Evolutionary conservation across 2,329 filamentous ascomycete genomes (phyloP).

Genomic region (Blastomyces parvus): DNA sequence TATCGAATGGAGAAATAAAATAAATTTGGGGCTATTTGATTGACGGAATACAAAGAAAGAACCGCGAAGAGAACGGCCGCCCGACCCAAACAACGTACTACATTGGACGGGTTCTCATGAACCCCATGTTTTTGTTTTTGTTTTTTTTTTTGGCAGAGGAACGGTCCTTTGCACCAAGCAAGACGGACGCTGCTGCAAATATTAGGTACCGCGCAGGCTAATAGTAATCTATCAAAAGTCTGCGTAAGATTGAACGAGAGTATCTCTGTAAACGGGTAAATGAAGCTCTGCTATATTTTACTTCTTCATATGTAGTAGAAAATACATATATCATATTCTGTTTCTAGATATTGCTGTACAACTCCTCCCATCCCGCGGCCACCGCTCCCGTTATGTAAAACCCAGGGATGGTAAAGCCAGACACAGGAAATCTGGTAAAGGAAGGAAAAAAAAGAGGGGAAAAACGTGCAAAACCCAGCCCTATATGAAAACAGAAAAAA

Average conservation of each 20-base stretch:
- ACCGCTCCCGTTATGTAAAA: background rate
- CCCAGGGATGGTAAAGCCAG: background rate
- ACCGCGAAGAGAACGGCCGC: background rate
- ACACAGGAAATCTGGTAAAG: background rate
- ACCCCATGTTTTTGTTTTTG: background rate
- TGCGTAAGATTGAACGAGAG: background rate
- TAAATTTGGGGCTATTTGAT: background rate
- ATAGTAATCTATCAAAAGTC: background rate
- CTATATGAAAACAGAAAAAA: background rate
- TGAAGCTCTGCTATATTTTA: background rate
- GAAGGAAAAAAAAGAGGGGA: slow-evolving; percentile 16
- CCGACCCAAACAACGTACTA: background rate
- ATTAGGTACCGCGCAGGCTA: background rate
- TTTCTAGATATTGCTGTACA: background rate
- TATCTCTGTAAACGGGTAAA: background rate
- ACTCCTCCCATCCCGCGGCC: background rate
- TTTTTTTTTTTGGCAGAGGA: background rate
- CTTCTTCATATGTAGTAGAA: background rate
- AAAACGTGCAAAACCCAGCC: background rate
- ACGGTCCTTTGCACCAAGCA: background rate
- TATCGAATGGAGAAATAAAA: background rate
- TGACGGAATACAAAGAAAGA: background rate
- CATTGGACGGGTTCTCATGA: background rate
- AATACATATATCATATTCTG: background rate
- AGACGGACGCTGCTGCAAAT: background rate